A percentile compares a stretch with the other conserved stretches of the same genome.
These are phyloP conservation scores for Trifolium fragiferum DNA, from an alignment of 306 rosid genomes.

Conservation along the genomic window DNA sequence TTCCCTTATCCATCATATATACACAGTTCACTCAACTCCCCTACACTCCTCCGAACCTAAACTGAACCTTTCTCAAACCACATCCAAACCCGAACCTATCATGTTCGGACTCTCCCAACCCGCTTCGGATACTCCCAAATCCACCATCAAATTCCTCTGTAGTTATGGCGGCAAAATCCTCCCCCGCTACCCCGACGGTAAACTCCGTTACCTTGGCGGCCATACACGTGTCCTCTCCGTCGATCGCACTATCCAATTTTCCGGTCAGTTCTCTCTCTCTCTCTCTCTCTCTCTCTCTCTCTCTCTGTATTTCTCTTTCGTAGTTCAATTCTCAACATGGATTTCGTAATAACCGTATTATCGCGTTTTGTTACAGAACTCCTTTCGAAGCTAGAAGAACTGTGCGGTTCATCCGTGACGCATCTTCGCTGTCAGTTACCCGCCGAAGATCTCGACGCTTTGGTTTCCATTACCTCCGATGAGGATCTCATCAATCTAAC, in stretches of 20 bases:
- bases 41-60: neutral
- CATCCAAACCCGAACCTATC: conserved; percentile 9
- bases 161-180: conserved; percentile 94
- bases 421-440: conserved; percentile 91
- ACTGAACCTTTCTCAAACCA: neutral
- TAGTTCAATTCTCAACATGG: too few species aligned
- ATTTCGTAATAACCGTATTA: conserved; percentile 2
- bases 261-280: conserved; percentile 49
- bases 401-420: conserved; percentile 66
- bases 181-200: conserved; percentile 93
- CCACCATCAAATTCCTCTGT: conserved; percentile 79
- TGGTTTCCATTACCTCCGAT: conserved; percentile 82
- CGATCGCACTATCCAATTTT: conserved; percentile 66
- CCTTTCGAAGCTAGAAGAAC: conserved; percentile 65
- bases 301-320: too few species aligned
- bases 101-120: conserved; percentile 58
- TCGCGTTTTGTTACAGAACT: conserved; percentile 62
- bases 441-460: conserved; percentile 86
- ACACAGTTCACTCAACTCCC: neutral
- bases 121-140: conserved; percentile 29
- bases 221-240: conserved; percentile 90
- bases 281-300: too few species aligned
- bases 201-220: conserved; percentile 91
- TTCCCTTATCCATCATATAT: neutral
- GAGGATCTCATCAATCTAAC: conserved; percentile 87